Conservation (phyloP, 2,329 filamentous ascomycete genomes). For the Clarireedia paspali region DNA sequence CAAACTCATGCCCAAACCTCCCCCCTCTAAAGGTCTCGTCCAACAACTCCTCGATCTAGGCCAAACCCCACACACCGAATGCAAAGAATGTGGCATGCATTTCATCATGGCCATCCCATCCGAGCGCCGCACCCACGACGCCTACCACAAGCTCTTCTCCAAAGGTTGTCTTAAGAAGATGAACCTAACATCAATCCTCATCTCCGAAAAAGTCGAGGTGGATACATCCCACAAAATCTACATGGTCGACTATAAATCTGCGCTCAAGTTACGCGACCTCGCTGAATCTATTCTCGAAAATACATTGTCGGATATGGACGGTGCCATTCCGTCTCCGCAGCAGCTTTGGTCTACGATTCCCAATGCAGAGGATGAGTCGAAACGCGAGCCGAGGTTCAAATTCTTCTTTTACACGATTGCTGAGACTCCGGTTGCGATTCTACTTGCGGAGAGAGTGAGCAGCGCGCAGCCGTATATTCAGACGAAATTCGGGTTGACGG, state of each 20-base stretch:
- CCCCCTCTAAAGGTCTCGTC: background rate
- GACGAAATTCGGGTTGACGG: too few species aligned
- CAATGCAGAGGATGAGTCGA: background rate
- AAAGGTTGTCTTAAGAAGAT: background rate
- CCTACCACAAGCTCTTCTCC: slow-evolving; percentile 6
- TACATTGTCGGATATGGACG: slow-evolving; percentile 4
- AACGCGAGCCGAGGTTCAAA: slow-evolving; percentile 12
- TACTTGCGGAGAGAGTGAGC: slow-evolving; percentile 14
- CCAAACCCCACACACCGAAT: slow-evolving; percentile 5
- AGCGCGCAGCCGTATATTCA: background rate
- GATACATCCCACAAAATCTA: background rate
- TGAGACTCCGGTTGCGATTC: slow-evolving; percentile 8
- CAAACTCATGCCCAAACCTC: background rate
- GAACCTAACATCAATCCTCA: background rate
- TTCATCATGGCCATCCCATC: slow-evolving; percentile 12
- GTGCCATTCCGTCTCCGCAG: background rate
- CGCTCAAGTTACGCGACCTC: background rate
- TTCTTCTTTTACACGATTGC: slow-evolving; percentile 18
- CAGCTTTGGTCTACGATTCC: slow-evolving; percentile 9
- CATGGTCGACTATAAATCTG: background rate
- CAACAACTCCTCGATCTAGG: slow-evolving; percentile 16
- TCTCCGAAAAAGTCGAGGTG: slow-evolving; percentile 1
- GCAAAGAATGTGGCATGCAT: slow-evolving; percentile 13
- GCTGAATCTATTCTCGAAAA: slow-evolving; percentile 1
- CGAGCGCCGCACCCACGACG: slow-evolving; percentile 11